Base-by-base conservation (phyloP, 306 rosid genomes). In the Oxytropis ochrocephala region DNA sequence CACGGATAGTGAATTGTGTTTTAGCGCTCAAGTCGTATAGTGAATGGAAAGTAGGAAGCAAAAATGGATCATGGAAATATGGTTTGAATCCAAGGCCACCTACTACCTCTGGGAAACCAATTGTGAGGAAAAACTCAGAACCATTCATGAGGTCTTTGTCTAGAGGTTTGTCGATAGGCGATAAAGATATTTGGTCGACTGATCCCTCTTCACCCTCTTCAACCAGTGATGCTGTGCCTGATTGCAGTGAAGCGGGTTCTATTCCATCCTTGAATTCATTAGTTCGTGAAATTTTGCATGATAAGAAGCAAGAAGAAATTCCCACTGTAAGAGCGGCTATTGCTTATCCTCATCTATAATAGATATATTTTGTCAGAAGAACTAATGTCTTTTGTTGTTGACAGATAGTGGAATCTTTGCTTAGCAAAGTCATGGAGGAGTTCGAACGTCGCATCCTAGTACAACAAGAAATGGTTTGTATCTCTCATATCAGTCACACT, bases 381-480 rank as follows among this genome's bases (percentile, higher is more conserved):
- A n/a, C 19, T 56, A 72, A 64, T 57, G 64, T 9, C 19, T 73
- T 8, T 72, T 55, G 56, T 50, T 63, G 36, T 63, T 63, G n/a
- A 69, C 79, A 94, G 99, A 76, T 91, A 68, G 82, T 94, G 69
- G 97, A 89, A 65, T 78, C 86, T 35, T 73, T 94, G 81, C 81
- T 94, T 65, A 57, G 82, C 41, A 94, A 85, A 85, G 90, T 94
- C 75, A 77, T 87, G 87, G 96, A 85, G 76, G 99, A 94, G 83
- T 94, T 78, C 70, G 85, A 89, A 86, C 83, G 65, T 8, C 92
- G 91, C 14, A 19, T 89, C 64, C 57, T 73, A 44, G 63, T 81
- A 78, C 88, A 81, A 75, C 85, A 62, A 55, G 88, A 87, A 70
- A 74, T 16, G 75, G 99, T 94, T 77, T 70, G 75, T 16, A 54